Conservation (phyloP, 768 basidiomycete genomes). For the Boletus fagicola region DNA sequence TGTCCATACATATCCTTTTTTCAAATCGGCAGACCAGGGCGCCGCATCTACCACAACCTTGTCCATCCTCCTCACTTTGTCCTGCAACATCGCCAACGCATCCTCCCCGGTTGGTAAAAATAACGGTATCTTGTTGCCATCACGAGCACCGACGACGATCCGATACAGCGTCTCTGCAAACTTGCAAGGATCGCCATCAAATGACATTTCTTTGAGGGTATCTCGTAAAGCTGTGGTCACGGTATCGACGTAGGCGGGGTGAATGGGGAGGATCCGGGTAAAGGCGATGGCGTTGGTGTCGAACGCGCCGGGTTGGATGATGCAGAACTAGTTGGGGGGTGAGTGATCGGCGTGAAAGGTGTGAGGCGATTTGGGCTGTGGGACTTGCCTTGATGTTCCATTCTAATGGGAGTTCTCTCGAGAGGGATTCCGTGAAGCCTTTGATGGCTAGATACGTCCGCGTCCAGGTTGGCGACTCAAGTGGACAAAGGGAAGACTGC, state of each 20-base stretch:
- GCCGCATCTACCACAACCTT: background rate
- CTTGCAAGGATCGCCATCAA: slow-evolving; percentile 14
- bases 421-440: slow-evolving; percentile 8
- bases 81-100: slow-evolving; percentile 3
- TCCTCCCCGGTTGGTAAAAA: slow-evolving; percentile 13
- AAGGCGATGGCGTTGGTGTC: slow-evolving; percentile 8
- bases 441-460: slow-evolving; percentile 7
- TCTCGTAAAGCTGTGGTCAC: slow-evolving; percentile 1
- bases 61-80: background rate
- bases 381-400: slow-evolving; percentile 21
- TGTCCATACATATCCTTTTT: background rate
- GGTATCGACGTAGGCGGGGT: slow-evolving; percentile 13
- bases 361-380: no score
- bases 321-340: slow-evolving; percentile 5
- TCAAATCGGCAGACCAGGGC: slow-evolving; percentile 10
- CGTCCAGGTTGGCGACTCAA: background rate
- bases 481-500: background rate
- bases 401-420: slow-evolving; percentile 9
- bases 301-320: slow-evolving; percentile 20
- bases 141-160: background rate
- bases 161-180: slow-evolving; percentile 8
- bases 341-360: background rate
- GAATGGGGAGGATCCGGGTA: background rate
- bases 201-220: background rate
- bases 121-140: slow-evolving; percentile 2